Conservation (phyloP, 2,329 filamentous ascomycete genomes). For the Aspergillus brunneoviolaceus region DNA sequence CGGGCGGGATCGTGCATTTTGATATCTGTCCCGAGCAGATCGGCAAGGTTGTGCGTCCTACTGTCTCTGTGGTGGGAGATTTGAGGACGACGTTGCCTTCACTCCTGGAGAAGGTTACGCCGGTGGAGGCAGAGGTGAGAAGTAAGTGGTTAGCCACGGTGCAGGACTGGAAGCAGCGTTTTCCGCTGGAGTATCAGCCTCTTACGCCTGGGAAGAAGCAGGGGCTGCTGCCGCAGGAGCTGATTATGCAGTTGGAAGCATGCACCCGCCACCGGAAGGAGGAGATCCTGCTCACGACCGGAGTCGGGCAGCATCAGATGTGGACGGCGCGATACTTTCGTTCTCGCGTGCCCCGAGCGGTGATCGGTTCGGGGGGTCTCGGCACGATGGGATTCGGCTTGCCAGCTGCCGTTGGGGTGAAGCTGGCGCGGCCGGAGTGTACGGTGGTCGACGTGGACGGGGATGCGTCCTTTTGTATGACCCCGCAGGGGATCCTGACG, state of each 20-base stretch:
- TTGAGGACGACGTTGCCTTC: constrained; percentile 71
- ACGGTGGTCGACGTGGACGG: constrained; percentile 93
- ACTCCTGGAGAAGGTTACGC: constrained; percentile 61
- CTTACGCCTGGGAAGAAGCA: neutral
- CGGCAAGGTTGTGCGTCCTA: constrained; percentile 95
- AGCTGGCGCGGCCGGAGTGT: constrained; percentile 73
- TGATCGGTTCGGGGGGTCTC: constrained; percentile 91
- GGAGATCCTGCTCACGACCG: constrained; percentile 80
- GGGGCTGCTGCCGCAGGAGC: neutral
- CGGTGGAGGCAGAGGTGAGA: neutral
- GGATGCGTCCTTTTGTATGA: constrained; percentile 79
- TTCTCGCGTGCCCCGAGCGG: constrained; percentile 80
- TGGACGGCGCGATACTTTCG: constrained; percentile 93
- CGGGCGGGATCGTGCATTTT: constrained; percentile 91
- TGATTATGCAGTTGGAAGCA: constrained; percentile 52
- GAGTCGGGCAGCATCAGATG: constrained; percentile 97
- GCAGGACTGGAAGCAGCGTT: neutral
- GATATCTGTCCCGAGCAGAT: constrained; percentile 98
- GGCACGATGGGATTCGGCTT: constrained; percentile 94
- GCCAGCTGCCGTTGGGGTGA: constrained; percentile 88
- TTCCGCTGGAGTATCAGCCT: neutral
- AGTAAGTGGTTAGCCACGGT: neutral
- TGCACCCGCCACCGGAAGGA: constrained; percentile 83
- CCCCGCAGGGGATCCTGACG: constrained; percentile 1
- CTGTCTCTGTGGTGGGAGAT: constrained; percentile 87